Conservation (phyloP, 768 basidiomycete species). For the Termitomyces sp. region DNA sequence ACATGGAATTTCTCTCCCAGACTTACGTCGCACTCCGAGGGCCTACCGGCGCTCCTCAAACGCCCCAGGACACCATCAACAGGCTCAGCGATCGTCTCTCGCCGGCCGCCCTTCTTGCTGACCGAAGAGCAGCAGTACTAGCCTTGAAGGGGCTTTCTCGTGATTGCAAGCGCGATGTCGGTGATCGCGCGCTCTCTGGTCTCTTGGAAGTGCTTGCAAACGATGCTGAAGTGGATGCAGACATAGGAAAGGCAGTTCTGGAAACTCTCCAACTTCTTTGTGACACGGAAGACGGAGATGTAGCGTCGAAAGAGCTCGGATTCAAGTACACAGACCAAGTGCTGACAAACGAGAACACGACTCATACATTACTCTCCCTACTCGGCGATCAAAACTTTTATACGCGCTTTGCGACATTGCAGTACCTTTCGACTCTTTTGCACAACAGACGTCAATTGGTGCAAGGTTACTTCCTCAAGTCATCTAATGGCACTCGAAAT, state of each 20-base stretch:
- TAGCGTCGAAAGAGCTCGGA: slow-evolving; percentile 60
- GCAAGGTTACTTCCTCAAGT: slow-evolving; percentile 89
- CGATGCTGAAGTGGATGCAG: slow-evolving; percentile 87
- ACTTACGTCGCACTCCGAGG: slow-evolving; percentile 84
- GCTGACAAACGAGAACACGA: slow-evolving; percentile 63
- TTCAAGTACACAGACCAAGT: slow-evolving; percentile 80
- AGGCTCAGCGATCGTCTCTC: slow-evolving; percentile 87
- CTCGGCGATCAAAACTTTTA: slow-evolving; percentile 79
- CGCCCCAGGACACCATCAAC: slow-evolving; percentile 78
- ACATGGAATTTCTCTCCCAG: slow-evolving; percentile 82
- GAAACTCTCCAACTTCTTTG: slow-evolving; percentile 87
- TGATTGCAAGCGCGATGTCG: slow-evolving; percentile 89
- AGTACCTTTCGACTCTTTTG: slow-evolving; percentile 74
- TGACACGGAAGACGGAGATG: slow-evolving; percentile 58
- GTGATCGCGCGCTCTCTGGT: slow-evolving; percentile 67
- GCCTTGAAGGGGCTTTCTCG: slow-evolving; percentile 88
- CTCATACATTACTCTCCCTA: slow-evolving; percentile 73
- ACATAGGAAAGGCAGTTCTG: slow-evolving; percentile 87
- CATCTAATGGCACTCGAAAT: slow-evolving; percentile 69
- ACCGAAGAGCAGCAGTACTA: slow-evolving; percentile 90
- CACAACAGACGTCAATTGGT: slow-evolving; percentile 77
- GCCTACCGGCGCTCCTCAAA: slow-evolving; percentile 79
- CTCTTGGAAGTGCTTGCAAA: slow-evolving; percentile 79
- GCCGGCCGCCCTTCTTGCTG: slow-evolving; percentile 84
- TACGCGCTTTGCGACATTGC: slow-evolving; percentile 77